A percentile compares a stretch with the other conserved stretches of the same genome.
Evolutionary conservation across 495 filamentous ascomycete genomes (phyloP).

Genomic region (Trichoderma virens): DNA sequence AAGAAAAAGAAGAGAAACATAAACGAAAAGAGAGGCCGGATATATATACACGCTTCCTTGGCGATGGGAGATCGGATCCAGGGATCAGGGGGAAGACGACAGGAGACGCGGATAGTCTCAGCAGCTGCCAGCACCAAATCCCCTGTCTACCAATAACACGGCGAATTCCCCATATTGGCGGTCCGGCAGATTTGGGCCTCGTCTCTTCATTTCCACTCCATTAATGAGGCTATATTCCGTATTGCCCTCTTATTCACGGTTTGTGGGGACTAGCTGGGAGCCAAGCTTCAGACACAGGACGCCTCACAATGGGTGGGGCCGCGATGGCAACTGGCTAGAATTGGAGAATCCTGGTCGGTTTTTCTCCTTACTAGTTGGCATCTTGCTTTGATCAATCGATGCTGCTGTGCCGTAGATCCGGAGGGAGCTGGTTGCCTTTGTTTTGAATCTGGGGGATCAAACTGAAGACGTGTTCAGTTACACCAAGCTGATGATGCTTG

Average conservation of each 20-base stretch:
- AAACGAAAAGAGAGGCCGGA: neutral
- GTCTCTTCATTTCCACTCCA: neutral
- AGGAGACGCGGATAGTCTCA: slow-evolving; percentile 7
- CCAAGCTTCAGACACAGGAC: slow-evolving; percentile 6
- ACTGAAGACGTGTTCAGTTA: neutral
- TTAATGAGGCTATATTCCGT: neutral
- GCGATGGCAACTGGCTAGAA: neutral
- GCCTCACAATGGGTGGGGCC: slow-evolving; percentile 2
- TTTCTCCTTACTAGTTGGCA: neutral
- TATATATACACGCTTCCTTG: neutral
- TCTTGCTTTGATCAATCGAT: neutral
- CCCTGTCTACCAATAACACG: neutral
- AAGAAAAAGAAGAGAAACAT: neutral
- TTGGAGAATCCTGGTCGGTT: neutral
- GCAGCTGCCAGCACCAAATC: neutral
- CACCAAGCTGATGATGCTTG: too few relatives aligned
- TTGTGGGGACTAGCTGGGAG: neutral
- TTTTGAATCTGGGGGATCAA: neutral
- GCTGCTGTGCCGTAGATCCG: neutral
- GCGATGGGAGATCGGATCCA: neutral
- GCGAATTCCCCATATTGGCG: neutral
- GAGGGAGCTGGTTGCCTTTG: neutral
- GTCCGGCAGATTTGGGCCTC: neutral
- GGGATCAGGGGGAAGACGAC: too few relatives aligned
- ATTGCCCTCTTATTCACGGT: neutral